These are phyloP conservation scores for Microbotryum violaceum DNA, from an alignment of 1,284 basidiomycete species.

Conservation along the genomic window DNA sequence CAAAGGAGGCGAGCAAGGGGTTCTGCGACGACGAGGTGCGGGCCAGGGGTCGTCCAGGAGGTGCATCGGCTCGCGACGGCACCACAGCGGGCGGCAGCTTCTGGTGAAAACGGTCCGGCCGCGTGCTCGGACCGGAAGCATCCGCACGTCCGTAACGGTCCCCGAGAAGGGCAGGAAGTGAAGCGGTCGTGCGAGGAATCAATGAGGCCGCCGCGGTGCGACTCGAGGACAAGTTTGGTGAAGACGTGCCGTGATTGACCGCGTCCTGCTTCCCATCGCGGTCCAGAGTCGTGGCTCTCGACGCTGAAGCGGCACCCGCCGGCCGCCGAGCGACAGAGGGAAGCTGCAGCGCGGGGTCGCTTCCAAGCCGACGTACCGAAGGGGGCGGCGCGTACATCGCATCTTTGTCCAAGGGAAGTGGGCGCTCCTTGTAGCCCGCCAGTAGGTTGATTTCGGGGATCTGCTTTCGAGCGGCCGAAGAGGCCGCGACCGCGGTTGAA, in stretches of 20 bases:
- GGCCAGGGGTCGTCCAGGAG: background rate
- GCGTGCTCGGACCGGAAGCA: background rate
- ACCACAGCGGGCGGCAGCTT: background rate
- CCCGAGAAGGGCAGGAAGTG: background rate
- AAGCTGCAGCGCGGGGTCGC: background rate
- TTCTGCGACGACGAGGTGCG: slow-evolving; percentile 1
- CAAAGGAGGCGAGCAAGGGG: slow-evolving; percentile 25
- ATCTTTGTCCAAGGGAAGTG: slow-evolving; percentile 9
- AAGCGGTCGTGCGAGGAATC: no score
- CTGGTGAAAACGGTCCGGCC: background rate
- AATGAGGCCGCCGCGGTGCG: no score
- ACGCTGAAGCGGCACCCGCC: no score
- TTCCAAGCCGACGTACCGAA: slow-evolving; percentile 5
- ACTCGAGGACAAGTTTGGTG: no score
- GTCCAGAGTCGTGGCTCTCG: no score
- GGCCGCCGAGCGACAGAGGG: no score
- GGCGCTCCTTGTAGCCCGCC: slow-evolving; percentile 9
- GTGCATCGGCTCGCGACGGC: background rate
- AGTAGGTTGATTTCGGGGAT: slow-evolving; percentile 12
- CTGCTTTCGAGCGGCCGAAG: background rate
- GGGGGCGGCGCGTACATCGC: slow-evolving; percentile 22
- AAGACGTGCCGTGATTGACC: no score
- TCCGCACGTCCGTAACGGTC: background rate
- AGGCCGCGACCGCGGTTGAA: no score
- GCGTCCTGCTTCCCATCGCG: no score